phyloP scores from a whole-genome alignment of 2,329 filamentous ascomycete species.

The Nothophaeocryptopus gaeumannii region DNA sequence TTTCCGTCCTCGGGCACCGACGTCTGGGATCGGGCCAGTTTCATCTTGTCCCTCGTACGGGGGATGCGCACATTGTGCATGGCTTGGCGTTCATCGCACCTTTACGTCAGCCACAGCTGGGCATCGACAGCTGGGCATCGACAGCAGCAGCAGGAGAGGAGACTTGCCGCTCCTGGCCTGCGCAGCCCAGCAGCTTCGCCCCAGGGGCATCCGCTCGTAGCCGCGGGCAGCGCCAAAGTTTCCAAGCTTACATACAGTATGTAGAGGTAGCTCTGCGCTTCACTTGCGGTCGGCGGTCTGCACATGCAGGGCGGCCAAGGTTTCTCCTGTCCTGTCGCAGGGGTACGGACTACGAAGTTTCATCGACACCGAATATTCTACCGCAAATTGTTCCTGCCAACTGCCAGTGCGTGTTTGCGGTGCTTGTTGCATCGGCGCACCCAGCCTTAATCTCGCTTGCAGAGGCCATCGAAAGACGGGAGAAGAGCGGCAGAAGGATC shows the following conservation, averaged over 20 bases:
- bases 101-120: conserved; percentile 13
- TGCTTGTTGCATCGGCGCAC: background rate
- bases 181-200: conserved; percentile 11
- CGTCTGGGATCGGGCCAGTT: conserved; percentile 2
- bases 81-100: background rate
- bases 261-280: background rate
- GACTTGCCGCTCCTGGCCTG: background rate
- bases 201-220: conserved; percentile 10
- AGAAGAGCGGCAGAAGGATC: conserved; percentile 16
- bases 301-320: background rate
- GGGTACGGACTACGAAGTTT: conserved; percentile 7
- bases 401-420: background rate
- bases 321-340: conserved; percentile 9
- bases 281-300: background rate
- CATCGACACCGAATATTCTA: conserved; percentile 7
- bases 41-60: conserved; percentile 5
- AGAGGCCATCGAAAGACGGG: conserved; percentile 14
- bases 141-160: background rate
- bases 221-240: conserved; percentile 16
- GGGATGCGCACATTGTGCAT: background rate
- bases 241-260: too few relatives aligned
- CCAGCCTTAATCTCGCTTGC: conserved; percentile 17
- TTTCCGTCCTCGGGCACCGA: conserved; percentile 4
- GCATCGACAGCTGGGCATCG: background rate
- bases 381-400: conserved; percentile 15